Percentiles rank a stretch among this genome's conserved stretches.
phyloP scores from a whole-genome alignment of 2,329 filamentous ascomycete species.

The Aspergillus pseudoglaucus region DNA sequence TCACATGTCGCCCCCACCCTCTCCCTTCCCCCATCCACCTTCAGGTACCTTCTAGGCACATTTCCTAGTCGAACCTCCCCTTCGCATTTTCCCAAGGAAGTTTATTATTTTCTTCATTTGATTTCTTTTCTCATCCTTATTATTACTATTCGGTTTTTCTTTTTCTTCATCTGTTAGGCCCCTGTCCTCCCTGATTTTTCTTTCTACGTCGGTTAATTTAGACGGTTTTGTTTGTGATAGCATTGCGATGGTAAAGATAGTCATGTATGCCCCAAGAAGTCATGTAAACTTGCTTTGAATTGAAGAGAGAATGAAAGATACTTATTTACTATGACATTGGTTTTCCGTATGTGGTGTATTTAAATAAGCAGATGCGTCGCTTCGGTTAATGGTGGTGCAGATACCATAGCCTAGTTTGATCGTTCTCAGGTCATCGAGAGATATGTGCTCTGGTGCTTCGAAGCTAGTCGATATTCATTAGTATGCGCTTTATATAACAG shows the following conservation, averaged over 20 bases:
- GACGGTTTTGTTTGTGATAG: slow-evolving; percentile 22
- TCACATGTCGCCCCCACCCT: not conserved
- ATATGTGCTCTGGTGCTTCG: too few species aligned
- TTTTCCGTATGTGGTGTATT: too few species aligned
- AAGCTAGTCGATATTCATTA: too few species aligned
- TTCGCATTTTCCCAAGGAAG: slow-evolving; percentile 10
- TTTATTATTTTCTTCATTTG: slow-evolving; percentile 8
- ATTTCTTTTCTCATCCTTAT: slow-evolving; percentile 9
- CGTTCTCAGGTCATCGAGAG: too few species aligned
- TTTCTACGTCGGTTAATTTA: slow-evolving; percentile 29
- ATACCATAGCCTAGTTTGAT: too few species aligned
- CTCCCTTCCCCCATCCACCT: slow-evolving; percentile 1
- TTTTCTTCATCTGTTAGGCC: slow-evolving; percentile 1
- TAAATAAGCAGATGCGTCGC: too few species aligned
- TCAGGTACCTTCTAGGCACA: slow-evolving; percentile 5
- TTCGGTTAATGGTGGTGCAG: too few species aligned
- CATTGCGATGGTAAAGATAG: slow-evolving; percentile 14
- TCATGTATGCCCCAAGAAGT: slow-evolving; percentile 36
- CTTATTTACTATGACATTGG: too few species aligned
- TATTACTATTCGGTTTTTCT: slow-evolving; percentile 6
- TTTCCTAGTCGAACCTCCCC: slow-evolving; percentile 16
- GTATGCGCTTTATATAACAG: too few species aligned
- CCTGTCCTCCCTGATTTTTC: slow-evolving; percentile 3
- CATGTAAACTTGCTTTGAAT: slow-evolving; percentile 27
- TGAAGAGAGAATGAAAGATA: too few species aligned